Evolutionary conservation across 257 asterid species (phyloP).

Genomic region (Voacanga thouarsii): DNA sequence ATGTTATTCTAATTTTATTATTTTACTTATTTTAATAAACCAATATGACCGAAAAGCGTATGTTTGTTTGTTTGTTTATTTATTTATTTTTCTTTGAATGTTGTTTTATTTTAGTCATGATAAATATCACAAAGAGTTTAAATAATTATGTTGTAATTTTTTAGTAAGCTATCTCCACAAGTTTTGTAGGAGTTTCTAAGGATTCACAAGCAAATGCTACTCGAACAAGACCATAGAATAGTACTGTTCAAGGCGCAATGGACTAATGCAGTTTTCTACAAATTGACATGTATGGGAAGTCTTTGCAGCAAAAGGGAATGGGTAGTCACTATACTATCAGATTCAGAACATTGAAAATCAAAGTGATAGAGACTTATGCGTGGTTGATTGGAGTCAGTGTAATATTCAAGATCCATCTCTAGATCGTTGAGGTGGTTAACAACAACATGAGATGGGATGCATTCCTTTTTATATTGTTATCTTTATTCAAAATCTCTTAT

Average conservation of each 20-base stretch:
- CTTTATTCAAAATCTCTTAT: slow-evolving; percentile 64
- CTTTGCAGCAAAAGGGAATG: slow-evolving; percentile 68
- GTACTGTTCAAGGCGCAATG: slow-evolving; percentile 99
- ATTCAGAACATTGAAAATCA: slow-evolving; percentile 37
- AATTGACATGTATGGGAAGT: slow-evolving; percentile 89
- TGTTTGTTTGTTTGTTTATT: not conserved
- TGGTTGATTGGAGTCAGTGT: slow-evolving; percentile 45
- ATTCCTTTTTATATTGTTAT: slow-evolving; percentile 84
- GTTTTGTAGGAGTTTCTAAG: slow-evolving; percentile 75
- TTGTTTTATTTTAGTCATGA: not conserved
- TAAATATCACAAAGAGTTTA: not conserved
- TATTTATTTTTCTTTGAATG: not conserved
- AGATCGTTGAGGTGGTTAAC: slow-evolving; percentile 98
- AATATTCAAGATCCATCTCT: slow-evolving; percentile 85
- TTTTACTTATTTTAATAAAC: not conserved
- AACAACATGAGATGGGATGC: slow-evolving; percentile 72
- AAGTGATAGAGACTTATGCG: slow-evolving; percentile 38
- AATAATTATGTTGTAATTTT: slow-evolving; percentile 57
- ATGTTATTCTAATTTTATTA: not conserved
- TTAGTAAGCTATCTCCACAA: slow-evolving; percentile 76
- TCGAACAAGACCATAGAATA: slow-evolving; percentile 94
- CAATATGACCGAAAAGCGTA: not conserved
- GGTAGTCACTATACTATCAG: slow-evolving; percentile 32
- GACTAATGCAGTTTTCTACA: slow-evolving; percentile 83
- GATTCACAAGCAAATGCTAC: slow-evolving; percentile 82